phyloP scores from a whole-genome alignment of 225 moss, liverwort and hornwort species.

The Pleurozium schreberi region DNA sequence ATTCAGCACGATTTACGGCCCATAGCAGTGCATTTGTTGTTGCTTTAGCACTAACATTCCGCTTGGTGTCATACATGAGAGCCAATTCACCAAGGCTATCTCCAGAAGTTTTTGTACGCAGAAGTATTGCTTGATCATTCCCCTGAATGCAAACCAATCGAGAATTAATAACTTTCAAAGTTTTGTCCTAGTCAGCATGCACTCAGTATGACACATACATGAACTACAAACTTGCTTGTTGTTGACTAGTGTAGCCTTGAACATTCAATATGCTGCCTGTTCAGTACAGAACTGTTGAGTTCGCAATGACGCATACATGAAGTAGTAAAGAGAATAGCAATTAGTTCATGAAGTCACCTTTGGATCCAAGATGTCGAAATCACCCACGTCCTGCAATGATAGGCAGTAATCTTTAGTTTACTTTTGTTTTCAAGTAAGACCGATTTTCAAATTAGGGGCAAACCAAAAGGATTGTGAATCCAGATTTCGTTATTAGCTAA shows the following conservation, averaged over 20 bases:
- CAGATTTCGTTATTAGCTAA: background rate
- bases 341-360: slow-evolving; percentile 38
- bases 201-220: background rate
- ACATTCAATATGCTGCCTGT: background rate
- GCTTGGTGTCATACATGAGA: slow-evolving; percentile 82
- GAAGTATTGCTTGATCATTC: slow-evolving; percentile 38
- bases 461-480: background rate
- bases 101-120: slow-evolving; percentile 66
- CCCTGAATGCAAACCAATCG: slow-evolving; percentile 28
- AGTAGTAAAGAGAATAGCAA: background rate
- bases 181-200: background rate
- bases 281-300: background rate
- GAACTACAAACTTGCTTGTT: background rate
- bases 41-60: slow-evolving; percentile 71
- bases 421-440: background rate
- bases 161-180: background rate
- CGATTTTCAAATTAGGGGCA: background rate
- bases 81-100: slow-evolving; percentile 93
- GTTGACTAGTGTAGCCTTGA: background rate
- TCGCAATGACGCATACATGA: background rate
- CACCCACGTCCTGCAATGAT: slow-evolving; percentile 68
- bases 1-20: slow-evolving; percentile 88
- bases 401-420: background rate
- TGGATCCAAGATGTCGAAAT: slow-evolving; percentile 71
- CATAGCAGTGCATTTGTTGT: slow-evolving; percentile 67